These are phyloP conservation scores for Glonium stellatum DNA, from an alignment of 495 filamentous ascomycete genomes.

Conservation along the genomic window DNA sequence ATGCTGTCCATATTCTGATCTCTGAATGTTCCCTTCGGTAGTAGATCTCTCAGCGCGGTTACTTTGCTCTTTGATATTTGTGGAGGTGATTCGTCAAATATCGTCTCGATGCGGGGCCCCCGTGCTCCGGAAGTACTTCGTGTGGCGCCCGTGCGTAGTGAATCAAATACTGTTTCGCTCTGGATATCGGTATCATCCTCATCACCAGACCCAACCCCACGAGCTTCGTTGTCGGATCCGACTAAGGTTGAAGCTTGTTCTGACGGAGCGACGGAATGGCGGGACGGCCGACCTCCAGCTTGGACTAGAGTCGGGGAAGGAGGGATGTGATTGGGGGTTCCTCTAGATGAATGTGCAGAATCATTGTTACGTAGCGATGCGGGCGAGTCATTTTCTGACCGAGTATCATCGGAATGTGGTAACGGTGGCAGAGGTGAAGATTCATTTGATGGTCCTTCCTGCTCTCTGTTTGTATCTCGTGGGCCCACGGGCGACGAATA, in stretches of 20 bases:
- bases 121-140: conserved; percentile 47
- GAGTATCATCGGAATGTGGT: conserved; percentile 2
- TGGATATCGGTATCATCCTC: conserved; percentile 81
- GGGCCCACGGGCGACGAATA: conserved; percentile 21
- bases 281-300: conserved; percentile 23
- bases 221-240: conserved; percentile 74
- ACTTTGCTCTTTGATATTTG: conserved; percentile 51
- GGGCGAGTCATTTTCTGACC: conserved; percentile 3
- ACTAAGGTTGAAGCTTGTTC: conserved; percentile 76
- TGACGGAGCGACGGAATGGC: conserved; percentile 43
- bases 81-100: conserved; percentile 75
- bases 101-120: conserved; percentile 65
- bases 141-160: conserved; percentile 74
- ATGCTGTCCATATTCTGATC: conserved; percentile 29
- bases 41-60: conserved; percentile 48
- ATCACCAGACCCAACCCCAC: conserved; percentile 66
- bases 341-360: conserved; percentile 5
- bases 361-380: conserved; percentile 19
- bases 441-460: conserved; percentile 5
- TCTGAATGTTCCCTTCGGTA: conserved; percentile 42
- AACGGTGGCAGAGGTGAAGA: conserved; percentile 14
- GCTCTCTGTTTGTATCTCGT: background rate
- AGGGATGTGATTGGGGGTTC: conserved; percentile 19
- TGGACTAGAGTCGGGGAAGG: conserved; percentile 35
- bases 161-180: conserved; percentile 90